Evolutionary conservation across 2,329 filamentous ascomycete genomes (phyloP).

Genomic region (Geoglossum cookeanum): DNA sequence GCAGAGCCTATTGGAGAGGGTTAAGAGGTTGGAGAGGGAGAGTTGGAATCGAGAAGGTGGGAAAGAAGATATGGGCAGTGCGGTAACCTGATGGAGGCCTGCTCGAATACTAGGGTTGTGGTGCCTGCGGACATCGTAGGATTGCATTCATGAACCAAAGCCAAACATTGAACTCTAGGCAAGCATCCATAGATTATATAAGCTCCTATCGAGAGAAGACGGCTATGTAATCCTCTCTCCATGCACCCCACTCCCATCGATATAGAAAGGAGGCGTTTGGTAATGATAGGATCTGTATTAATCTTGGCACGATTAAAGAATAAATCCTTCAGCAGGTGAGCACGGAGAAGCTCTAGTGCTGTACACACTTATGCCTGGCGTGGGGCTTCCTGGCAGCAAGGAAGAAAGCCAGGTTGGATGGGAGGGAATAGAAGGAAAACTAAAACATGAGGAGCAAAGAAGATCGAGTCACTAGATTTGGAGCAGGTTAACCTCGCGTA

Average conservation of each 20-base stretch:
- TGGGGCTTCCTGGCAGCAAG: not conserved
- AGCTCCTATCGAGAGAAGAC: too few species aligned
- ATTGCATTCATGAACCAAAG: not conserved
- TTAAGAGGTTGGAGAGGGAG: constrained; percentile 44
- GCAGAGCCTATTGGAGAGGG: constrained; percentile 33
- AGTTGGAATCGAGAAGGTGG: constrained; percentile 59
- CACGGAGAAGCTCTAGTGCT: constrained; percentile 41
- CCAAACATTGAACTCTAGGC: not conserved
- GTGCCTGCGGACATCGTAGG: not conserved
- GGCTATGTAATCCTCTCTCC: constrained; percentile 24
- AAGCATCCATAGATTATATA: not conserved
- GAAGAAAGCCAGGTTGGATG: not conserved
- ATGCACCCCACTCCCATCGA: constrained; percentile 26
- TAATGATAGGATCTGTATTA: constrained; percentile 24
- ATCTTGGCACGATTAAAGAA: constrained; percentile 43
- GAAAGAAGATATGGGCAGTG: constrained; percentile 45
- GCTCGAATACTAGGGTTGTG: too few species aligned
- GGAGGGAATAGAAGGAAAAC: not conserved
- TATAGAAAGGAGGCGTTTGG: constrained; percentile 26
- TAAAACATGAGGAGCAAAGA: not conserved
- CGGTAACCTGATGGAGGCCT: not conserved
- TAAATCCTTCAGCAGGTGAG: constrained; percentile 46
- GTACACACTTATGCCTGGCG: constrained; percentile 51
- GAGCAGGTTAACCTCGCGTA: not conserved
- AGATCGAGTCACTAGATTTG: too few species aligned